Evolutionary conservation across 495 filamentous ascomycete species (phyloP).

Genomic region (Aspergillus funiculosus): DNA sequence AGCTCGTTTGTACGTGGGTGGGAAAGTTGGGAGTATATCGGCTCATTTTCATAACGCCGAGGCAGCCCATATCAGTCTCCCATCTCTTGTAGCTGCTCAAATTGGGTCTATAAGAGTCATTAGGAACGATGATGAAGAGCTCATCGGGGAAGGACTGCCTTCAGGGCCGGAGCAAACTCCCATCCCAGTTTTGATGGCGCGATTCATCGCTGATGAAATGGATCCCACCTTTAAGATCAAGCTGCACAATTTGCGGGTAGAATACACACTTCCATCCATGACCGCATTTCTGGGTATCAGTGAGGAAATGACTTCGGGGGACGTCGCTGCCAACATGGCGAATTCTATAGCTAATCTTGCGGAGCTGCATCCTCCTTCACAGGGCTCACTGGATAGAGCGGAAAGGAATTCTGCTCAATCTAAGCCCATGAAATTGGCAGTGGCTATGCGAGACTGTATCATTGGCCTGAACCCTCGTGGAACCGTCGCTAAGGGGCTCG

Average conservation of each 20-base stretch:
- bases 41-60: constrained; percentile 55
- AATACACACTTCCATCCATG: constrained; percentile 78
- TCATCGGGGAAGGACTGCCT: constrained; percentile 53
- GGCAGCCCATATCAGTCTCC: constrained; percentile 77
- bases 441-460: constrained; percentile 71
- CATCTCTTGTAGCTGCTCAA: constrained; percentile 70
- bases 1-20: constrained; percentile 51
- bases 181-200: constrained; percentile 63
- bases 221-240: constrained; percentile 86
- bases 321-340: constrained; percentile 68
- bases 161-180: constrained; percentile 19
- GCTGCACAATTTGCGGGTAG: constrained; percentile 68
- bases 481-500: constrained; percentile 61
- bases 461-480: constrained; percentile 82
- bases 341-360: constrained; percentile 74
- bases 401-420: constrained; percentile 15
- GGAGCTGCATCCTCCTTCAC: constrained; percentile 39
- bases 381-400: constrained; percentile 16
- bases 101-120: constrained; percentile 52
- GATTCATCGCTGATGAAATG: constrained; percentile 89
- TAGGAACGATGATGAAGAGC: constrained; percentile 63
- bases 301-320: constrained; percentile 63
- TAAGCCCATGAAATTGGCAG: constrained; percentile 60
- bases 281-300: constrained; percentile 69
- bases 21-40: constrained; percentile 59